These are phyloP conservation scores for Backusella parvicylindrica DNA, from an alignment of 192 early-diverging fungal species.

Conservation along the genomic window DNA sequence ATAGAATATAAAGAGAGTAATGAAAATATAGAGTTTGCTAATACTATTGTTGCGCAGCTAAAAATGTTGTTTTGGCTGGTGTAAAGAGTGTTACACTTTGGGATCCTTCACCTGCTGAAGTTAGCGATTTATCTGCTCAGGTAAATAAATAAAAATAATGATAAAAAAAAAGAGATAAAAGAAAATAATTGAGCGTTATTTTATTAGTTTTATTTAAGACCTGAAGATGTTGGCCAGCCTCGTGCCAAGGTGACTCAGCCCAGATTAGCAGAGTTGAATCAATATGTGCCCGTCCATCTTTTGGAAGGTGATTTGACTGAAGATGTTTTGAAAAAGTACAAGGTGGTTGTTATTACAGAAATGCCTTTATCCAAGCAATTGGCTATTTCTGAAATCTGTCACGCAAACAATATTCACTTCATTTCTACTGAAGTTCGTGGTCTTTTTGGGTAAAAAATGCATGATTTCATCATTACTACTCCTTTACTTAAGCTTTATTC, in stretches of 20 bases:
- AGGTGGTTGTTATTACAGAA: slow-evolving; percentile 90
- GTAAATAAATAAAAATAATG: slow-evolving; percentile 45
- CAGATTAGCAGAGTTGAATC: slow-evolving; percentile 92
- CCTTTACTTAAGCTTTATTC: not conserved
- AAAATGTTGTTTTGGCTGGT: slow-evolving; percentile 97
- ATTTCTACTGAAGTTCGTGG: slow-evolving; percentile 88
- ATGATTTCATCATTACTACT: not conserved
- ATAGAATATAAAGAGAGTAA: not conserved
- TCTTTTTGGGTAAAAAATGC: slow-evolving; percentile 73
- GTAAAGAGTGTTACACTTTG: slow-evolving; percentile 98
- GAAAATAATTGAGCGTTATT: not conserved
- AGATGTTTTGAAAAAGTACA: slow-evolving; percentile 38
- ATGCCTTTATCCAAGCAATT: slow-evolving; percentile 72
- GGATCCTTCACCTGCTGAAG: slow-evolving; percentile 71
- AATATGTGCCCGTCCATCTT: slow-evolving; percentile 92
- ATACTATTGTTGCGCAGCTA: slow-evolving; percentile 55
- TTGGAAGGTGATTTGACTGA: slow-evolving; percentile 74
- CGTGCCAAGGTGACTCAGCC: slow-evolving; percentile 73
- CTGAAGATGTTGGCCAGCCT: slow-evolving; percentile 83
- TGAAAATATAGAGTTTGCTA: not conserved
- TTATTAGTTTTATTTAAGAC: slow-evolving; percentile 82
- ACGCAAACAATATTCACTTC: slow-evolving; percentile 71
- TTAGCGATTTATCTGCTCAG: slow-evolving; percentile 88
- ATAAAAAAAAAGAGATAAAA: not conserved
- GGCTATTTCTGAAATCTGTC: slow-evolving; percentile 82